Evolutionary conservation across 2,329 filamentous ascomycete genomes (phyloP), one percentile per base, ranked within the genome.

Genomic region (Trichoderma semiorbis): DNA sequence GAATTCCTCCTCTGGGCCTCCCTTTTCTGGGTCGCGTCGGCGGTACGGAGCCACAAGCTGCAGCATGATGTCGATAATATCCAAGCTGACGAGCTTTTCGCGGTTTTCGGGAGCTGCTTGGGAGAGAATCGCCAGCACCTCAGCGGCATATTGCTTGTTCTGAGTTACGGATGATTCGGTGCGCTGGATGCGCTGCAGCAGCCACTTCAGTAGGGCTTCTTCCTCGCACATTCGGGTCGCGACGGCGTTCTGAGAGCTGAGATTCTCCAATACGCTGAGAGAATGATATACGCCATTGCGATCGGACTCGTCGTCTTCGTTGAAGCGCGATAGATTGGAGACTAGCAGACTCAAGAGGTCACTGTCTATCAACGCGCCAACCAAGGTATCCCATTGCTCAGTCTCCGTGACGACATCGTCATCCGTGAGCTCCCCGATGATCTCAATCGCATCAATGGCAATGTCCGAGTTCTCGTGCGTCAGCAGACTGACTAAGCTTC

Each of bases 391-490:
- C 94, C 95, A 98, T 77, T 98, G 90, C 70, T 89, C 89, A 76
- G 94, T 91, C 72, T 92, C 90, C 2, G 93, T 93, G 55, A 91
- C 87, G 2, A 97, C 93, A 78, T 98, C 95, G 79, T 99, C 95
- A 77, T 98, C 96, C 16, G 94, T 97, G 75, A 98, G 84, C 83
- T 99, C 96, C 70, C 90, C 91, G 65, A 99, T 89, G 61, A 98
- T 93, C 83, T 98, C 93, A 64, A 97, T 91, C 0, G 92, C 93
- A 74, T 92, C 93, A 76, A 98, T 97, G 12, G 96, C 94, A 75
- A 99, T 97, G 78, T 99, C 96, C 0, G 95, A 95, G 80, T 99
- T 99, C 77, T 99, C 96, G 80, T 99, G 96, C 18, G 95, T 92
- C 63, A 99, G 84, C 67, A 99, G 82, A 2, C 91, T 89, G 1